These are phyloP conservation scores for Dioscorea alata DNA, from an alignment of 106 monocot genomes.

Conservation along the genomic window DNA sequence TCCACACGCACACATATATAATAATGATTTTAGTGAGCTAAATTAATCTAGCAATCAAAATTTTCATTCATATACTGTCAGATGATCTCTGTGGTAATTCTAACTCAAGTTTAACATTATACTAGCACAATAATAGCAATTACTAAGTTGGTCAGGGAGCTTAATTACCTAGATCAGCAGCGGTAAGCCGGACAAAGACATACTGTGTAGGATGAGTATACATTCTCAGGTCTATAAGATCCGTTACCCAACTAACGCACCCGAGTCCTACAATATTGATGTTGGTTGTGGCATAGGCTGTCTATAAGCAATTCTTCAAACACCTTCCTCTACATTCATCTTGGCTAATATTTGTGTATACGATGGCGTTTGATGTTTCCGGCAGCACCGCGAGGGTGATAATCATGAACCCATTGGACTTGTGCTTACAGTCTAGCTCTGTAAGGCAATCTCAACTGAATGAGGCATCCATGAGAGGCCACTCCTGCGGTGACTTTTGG, in stretches of 20 bases:
- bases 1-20: no score
- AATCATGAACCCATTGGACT: conserved; percentile 27
- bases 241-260: conserved; percentile 11
- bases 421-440: conserved; percentile 21
- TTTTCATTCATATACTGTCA: no score
- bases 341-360: conserved; percentile 1
- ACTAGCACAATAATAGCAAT: no score
- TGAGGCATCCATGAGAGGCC: conserved; percentile 17
- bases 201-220: background rate
- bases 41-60: no score
- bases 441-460: conserved; percentile 38
- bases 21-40: no score
- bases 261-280: conserved; percentile 5
- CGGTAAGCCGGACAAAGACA: conserved; percentile 7
- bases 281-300: conserved; percentile 4
- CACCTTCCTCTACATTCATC: conserved; percentile 1
- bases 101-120: no score
- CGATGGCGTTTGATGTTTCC: conserved; percentile 11
- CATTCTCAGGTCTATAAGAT: conserved; percentile 3
- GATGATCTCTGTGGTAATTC: no score
- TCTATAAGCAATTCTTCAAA: conserved; percentile 11
- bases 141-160: no score
- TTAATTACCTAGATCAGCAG: conserved; percentile 6
- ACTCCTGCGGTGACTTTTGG: conserved; percentile 24
- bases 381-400: conserved; percentile 21